phyloP scores from a whole-genome alignment of 1,284 basidiomycete species.

The Phellinidium pouzarii region DNA sequence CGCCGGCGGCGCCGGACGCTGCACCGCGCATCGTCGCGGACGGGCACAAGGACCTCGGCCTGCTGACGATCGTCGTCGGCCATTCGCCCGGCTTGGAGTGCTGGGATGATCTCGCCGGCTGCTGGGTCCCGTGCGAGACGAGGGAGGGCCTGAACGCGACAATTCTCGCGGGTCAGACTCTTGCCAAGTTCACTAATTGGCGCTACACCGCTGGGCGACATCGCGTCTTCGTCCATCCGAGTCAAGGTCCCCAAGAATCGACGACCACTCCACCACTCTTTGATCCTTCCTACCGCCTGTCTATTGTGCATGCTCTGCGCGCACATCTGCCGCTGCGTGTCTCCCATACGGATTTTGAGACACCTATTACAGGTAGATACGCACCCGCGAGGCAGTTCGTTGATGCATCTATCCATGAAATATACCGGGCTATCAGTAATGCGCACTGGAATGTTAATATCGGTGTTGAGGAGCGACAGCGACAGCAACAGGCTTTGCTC shows the following conservation, averaged over 20 bases:
- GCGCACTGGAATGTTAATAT: constrained; percentile 28
- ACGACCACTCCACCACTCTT: constrained; percentile 8
- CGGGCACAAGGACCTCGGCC: constrained; percentile 27
- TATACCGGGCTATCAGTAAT: constrained; percentile 24
- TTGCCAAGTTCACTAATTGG: constrained; percentile 26
- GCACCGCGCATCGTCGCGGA: constrained; percentile 25
- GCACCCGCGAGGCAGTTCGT: constrained; percentile 18
- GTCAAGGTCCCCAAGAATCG: not conserved
- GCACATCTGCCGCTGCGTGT: constrained; percentile 23
- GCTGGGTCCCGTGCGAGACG: constrained; percentile 28
- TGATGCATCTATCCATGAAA: constrained; percentile 21
- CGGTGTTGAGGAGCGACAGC: constrained; percentile 20
- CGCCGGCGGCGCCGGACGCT: not conserved
- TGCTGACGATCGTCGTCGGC: constrained; percentile 29
- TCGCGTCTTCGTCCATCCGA: constrained; percentile 26
- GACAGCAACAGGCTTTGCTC: constrained; percentile 17
- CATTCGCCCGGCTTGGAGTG: constrained; percentile 28
- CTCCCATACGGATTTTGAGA: constrained; percentile 21
- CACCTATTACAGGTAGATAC: constrained; percentile 23
- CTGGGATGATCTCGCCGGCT: constrained; percentile 19
- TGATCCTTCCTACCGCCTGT: constrained; percentile 23
- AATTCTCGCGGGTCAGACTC: constrained; percentile 25
- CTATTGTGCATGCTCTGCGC: constrained; percentile 27
- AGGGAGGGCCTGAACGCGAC: constrained; percentile 24
- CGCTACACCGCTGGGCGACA: constrained; percentile 26